Evolutionary conservation across 306 rosid species (phyloP), one percentile per base, ranked within the genome.

Genomic region (Quercus glauca): DNA sequence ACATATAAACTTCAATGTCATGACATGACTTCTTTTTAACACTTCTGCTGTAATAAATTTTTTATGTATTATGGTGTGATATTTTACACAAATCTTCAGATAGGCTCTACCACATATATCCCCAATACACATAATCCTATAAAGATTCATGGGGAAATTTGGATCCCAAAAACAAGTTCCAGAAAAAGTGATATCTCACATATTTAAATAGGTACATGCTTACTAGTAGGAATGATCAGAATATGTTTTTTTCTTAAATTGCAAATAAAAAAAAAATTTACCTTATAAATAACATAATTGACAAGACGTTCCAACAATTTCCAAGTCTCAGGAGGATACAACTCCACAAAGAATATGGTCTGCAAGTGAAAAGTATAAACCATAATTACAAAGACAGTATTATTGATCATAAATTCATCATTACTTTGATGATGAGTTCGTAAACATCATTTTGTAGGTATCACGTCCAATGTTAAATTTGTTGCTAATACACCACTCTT

Each of bases 281-380:
- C 99, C 98, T 96, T 96, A 88, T 96, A 96, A 75, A 96, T 86
- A 69, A 93, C 85, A 90, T 96, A 96, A 83, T 93, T 93, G 79
- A 89, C 80, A 60, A 95, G 97, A 73, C 97, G 94, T 49, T 95
- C 97, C 69, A 88, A 83, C 87, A 95, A 74, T 63, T 91, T 95
- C 68, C 92, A 91, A 73, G 90, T 88, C 85, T 95, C 99, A 68
- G 96, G 69, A 71, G 99, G 85, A 85, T 90, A 85, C 88, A 95
- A 83, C 88, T 95, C 93, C 11, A 86, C 75, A 74, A 95, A 95
- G 87, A 95, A 93, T 81, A 93, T 55, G 70, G 96, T 88, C 99
- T 95, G 97, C 89, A 86, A 73, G 51, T 73, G 56, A 76, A 79
- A 79, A 74, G 76, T 74, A n/a, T 52, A 79, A 63, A 78, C 79